These are phyloP conservation scores for Brassica hybrid DNA, from an alignment of 441 rosid genomes.

Conservation along the genomic window DNA sequence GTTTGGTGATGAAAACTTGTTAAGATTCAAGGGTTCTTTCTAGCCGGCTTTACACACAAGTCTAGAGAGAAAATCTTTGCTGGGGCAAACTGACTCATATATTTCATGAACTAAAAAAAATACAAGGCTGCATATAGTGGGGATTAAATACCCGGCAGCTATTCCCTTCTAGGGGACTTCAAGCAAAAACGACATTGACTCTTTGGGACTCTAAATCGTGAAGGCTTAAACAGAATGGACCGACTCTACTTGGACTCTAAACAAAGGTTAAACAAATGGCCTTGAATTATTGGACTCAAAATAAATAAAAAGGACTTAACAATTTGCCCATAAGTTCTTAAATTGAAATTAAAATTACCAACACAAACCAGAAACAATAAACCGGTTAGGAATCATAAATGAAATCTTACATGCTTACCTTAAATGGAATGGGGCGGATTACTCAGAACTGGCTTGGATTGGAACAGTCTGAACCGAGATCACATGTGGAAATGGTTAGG, in stretches of 20 bases:
- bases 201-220: neutral
- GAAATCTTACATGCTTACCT: neutral
- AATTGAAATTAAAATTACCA: neutral
- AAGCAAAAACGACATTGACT: too few relatives aligned
- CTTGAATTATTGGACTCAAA: neutral
- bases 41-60: neutral
- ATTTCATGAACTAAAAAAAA: neutral
- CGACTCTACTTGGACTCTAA: neutral
- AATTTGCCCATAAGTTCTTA: neutral
- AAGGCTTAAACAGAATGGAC: neutral
- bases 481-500: neutral
- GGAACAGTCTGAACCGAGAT: neutral
- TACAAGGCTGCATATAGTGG: neutral
- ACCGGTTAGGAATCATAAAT: neutral
- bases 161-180: neutral
- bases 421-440: neutral
- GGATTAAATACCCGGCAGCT: neutral
- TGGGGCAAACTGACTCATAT: neutral
- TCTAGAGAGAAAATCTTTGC: neutral
- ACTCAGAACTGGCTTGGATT: neutral
- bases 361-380: neutral
- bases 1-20: too few relatives aligned
- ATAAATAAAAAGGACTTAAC: neutral
- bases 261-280: neutral
- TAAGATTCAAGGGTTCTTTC: neutral